A percentile compares a stretch with the other conserved stretches of the same genome.
These are phyloP conservation scores for Byssochlamys sp. DNA, from an alignment of 2,329 filamentous ascomycete genomes.

Conservation along the genomic window DNA sequence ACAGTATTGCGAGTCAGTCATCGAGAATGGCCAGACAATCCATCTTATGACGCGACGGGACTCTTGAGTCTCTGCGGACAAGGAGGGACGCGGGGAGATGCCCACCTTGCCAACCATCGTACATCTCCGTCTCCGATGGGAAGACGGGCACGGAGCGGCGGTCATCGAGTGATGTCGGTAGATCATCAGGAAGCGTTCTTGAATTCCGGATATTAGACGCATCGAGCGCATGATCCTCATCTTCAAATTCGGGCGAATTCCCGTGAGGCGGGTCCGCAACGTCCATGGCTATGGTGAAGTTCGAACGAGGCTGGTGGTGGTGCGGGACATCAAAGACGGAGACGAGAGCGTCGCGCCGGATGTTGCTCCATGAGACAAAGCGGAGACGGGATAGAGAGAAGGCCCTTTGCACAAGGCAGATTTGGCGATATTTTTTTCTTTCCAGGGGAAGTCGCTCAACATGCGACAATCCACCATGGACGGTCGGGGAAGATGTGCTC, in stretches of 20 bases:
- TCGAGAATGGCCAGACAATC: background rate
- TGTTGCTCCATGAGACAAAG: background rate
- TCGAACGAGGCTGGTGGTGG: background rate
- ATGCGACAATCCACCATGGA: background rate
- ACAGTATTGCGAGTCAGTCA: background rate
- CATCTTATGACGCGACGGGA: background rate
- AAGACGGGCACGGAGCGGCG: slow-evolving; percentile 59
- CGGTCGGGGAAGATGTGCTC: slow-evolving; percentile 1
- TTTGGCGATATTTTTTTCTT: background rate
- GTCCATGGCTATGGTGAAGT: slow-evolving; percentile 24
- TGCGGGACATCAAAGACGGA: background rate
- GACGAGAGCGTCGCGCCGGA: background rate
- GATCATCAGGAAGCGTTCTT: slow-evolving; percentile 62
- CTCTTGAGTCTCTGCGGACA: background rate
- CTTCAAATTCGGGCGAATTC: slow-evolving; percentile 8
- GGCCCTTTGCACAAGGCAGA: background rate
- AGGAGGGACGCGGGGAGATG: slow-evolving; percentile 11
- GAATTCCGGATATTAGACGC: slow-evolving; percentile 11
- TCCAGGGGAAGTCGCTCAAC: background rate
- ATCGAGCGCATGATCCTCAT: slow-evolving; percentile 2
- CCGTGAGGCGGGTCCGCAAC: slow-evolving; percentile 21
- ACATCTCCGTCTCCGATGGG: slow-evolving; percentile 85
- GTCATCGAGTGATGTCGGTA: slow-evolving; percentile 87
- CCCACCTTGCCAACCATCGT: slow-evolving; percentile 95
- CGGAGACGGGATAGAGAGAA: background rate